A percentile compares a stretch with the other conserved stretches of the same genome.
Evolutionary conservation across 495 filamentous ascomycete genomes (phyloP).

Genomic region (Cudoniella acicularis): DNA sequence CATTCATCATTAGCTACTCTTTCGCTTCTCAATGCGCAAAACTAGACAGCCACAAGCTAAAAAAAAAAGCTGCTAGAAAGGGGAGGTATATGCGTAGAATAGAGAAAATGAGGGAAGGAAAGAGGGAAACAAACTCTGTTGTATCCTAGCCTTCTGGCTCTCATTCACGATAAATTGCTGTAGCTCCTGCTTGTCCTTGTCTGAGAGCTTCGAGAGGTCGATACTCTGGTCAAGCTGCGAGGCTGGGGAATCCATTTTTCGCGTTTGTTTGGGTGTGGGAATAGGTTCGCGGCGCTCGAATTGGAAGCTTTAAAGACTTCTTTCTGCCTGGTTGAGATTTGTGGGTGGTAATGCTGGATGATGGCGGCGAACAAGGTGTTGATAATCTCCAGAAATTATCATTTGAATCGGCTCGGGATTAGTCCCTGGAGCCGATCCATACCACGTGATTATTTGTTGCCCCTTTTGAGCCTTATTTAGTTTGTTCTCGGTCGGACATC

Average conservation of each 20-base stretch:
- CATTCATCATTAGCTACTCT: background rate
- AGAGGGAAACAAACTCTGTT: constrained; percentile 60
- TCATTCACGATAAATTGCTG: constrained; percentile 77
- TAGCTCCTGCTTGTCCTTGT: constrained; percentile 82
- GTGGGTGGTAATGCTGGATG: background rate
- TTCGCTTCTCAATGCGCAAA: no score
- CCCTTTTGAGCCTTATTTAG: no score
- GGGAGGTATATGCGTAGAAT: background rate
- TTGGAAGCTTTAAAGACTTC: no score
- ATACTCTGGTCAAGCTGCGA: constrained; percentile 31
- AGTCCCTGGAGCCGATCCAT: no score
- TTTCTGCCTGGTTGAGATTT: no score
- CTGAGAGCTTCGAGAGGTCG: constrained; percentile 70
- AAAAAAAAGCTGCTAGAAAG: background rate
- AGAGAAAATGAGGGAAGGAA: background rate
- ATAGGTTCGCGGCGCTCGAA: background rate
- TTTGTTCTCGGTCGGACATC: no score
- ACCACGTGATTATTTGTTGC: no score
- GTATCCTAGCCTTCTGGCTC: constrained; percentile 73
- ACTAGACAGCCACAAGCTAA: no score
- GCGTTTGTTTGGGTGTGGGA: background rate
- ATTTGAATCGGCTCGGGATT: no score
- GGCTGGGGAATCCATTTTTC: constrained; percentile 38
- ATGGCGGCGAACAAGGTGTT: background rate
- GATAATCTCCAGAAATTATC: background rate